Evolutionary conservation across 345 rosid species (phyloP).

Genomic region (Dovyalis caffra): DNA sequence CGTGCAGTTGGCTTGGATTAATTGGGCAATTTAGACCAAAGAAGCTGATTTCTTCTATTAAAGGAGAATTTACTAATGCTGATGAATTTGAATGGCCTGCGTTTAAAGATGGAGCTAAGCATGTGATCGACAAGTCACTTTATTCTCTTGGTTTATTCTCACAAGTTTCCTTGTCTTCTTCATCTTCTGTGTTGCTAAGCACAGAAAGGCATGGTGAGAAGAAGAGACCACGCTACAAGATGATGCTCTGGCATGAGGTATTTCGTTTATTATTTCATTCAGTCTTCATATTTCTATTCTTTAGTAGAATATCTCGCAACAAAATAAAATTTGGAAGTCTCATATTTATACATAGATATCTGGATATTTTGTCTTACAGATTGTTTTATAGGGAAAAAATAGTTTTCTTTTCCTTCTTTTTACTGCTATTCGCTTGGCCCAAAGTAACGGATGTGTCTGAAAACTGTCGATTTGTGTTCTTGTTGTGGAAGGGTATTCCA

Average conservation of each 20-base stretch:
- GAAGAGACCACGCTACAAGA: constrained; percentile 50
- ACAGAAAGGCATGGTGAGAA: constrained; percentile 62
- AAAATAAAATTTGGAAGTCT: neutral
- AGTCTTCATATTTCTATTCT: neutral
- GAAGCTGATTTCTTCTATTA: constrained; percentile 64
- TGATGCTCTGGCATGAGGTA: constrained; percentile 71
- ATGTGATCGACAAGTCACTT: constrained; percentile 67
- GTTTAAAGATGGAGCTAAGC: constrained; percentile 54
- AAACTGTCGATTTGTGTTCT: neutral
- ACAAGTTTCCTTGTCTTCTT: constrained; percentile 48
- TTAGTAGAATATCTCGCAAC: neutral
- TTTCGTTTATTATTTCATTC: constrained; percentile 4
- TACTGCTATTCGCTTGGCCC: neutral
- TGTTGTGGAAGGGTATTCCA: neutral
- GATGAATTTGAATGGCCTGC: constrained; percentile 52
- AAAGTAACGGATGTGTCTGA: too few relatives aligned
- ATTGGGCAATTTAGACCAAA: constrained; percentile 77
- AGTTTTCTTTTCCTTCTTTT: too few relatives aligned
- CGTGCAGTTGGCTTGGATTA: constrained; percentile 68
- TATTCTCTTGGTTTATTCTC: constrained; percentile 62
- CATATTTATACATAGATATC: too few relatives aligned
- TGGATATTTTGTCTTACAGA: neutral
- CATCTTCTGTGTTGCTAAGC: constrained; percentile 48
- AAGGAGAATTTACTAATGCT: constrained; percentile 44
- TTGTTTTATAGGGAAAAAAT: neutral